Conservation (phyloP, 371 early-diverging fungal species). For the Saksenaea vasiformis region DNA sequence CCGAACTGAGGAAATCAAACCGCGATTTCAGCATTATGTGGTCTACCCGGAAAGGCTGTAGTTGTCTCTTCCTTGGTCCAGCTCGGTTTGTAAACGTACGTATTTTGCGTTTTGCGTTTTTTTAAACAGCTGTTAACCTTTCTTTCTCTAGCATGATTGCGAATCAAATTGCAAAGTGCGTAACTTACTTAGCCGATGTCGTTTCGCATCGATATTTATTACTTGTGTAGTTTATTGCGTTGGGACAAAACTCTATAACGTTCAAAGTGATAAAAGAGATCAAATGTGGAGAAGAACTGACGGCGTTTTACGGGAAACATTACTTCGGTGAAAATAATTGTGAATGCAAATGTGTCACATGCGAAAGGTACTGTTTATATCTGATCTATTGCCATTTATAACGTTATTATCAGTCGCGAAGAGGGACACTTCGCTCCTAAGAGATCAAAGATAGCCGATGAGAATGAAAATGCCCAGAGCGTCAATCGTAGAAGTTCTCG, state of each 20-base stretch:
- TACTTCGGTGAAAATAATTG: constrained; percentile 89
- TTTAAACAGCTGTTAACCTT: constrained; percentile 3
- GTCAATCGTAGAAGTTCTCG: constrained; percentile 34
- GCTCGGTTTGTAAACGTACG: constrained; percentile 89
- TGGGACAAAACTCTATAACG: constrained; percentile 64
- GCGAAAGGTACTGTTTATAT: constrained; percentile 60
- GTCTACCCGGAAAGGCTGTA: constrained; percentile 68
- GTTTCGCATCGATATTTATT: neutral
- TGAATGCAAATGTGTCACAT: constrained; percentile 90
- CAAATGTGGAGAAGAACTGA: constrained; percentile 84
- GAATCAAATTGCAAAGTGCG: constrained; percentile 77
- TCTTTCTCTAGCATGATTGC: constrained; percentile 81
- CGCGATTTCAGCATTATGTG: constrained; percentile 91
- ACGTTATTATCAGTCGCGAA: constrained; percentile 16
- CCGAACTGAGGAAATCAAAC: constrained; percentile 59
- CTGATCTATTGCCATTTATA: neutral
- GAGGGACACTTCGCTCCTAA: constrained; percentile 16
- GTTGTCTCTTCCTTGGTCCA: constrained; percentile 91
- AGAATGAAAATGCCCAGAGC: constrained; percentile 10
- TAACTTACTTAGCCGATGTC: neutral
- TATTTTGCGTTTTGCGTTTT: neutral
- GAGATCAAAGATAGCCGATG: constrained; percentile 12
- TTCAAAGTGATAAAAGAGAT: constrained; percentile 83
- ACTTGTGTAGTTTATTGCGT: constrained; percentile 59
- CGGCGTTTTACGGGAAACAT: constrained; percentile 80